Percentiles rank a stretch among this genome's conserved stretches.
Evolutionary conservation across 2,329 filamentous ascomycete species (phyloP).

Genomic region (Colletotrichum australisinense): DNA sequence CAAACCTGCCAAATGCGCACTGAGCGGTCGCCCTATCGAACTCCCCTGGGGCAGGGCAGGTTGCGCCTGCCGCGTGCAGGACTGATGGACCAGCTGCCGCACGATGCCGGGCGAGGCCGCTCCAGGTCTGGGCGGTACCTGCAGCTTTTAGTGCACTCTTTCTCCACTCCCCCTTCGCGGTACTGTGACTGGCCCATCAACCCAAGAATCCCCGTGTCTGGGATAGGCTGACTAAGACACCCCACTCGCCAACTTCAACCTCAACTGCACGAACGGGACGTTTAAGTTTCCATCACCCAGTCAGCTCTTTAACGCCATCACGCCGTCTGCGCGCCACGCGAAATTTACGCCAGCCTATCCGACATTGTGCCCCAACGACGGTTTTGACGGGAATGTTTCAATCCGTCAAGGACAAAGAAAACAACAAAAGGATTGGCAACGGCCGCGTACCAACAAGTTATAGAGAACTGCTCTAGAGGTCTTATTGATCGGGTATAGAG

Average conservation of each 20-base stretch:
- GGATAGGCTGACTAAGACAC: slow-evolving; percentile 4
- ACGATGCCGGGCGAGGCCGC: slow-evolving; percentile 21
- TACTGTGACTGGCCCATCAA: slow-evolving; percentile 18
- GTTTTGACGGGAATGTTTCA: neutral
- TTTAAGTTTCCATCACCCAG: neutral
- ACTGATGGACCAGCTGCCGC: slow-evolving; percentile 15
- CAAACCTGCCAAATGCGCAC: slow-evolving; percentile 15
- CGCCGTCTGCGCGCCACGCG: slow-evolving; percentile 3
- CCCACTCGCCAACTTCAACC: slow-evolving; percentile 21
- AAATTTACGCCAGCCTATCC: neutral
- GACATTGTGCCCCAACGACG: neutral
- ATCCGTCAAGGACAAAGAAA: slow-evolving; percentile 10
- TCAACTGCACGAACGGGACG: neutral
- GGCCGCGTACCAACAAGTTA: neutral
- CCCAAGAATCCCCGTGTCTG: neutral
- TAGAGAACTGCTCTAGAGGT: slow-evolving; percentile 13
- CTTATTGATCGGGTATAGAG: slow-evolving; percentile 11
- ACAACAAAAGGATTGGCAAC: neutral
- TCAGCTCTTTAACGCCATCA: neutral
- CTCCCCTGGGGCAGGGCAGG: neutral
- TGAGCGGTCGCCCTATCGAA: slow-evolving; percentile 18
- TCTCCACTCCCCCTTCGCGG: slow-evolving; percentile 18
- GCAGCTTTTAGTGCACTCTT: neutral
- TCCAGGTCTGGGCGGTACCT: slow-evolving; percentile 7
- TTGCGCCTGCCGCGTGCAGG: neutral